Conservation (phyloP, 1,139 yeast species). For the Debaryomyces nepalensis region DNA sequence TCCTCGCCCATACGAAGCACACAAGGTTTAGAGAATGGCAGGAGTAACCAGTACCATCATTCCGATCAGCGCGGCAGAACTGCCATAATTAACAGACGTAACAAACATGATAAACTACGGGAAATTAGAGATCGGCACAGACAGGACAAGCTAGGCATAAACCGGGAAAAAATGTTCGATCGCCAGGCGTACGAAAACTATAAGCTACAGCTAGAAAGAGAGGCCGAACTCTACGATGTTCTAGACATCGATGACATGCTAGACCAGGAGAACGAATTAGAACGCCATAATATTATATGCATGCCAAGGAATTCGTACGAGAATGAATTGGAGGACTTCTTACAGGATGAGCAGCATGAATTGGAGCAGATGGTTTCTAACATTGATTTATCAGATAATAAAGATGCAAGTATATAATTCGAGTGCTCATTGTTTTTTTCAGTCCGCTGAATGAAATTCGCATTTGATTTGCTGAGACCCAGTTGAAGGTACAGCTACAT, state of each 20-base stretch:
- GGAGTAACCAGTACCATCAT: constrained; percentile 10
- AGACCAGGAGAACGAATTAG: constrained; percentile 33
- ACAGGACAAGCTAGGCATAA: constrained; percentile 26
- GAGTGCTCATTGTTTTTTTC: not conserved
- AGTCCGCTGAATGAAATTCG: not conserved
- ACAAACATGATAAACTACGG: constrained; percentile 33
- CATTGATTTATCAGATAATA: constrained; percentile 14
- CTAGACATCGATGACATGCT: constrained; percentile 35
- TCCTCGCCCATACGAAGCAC: constrained; percentile 23
- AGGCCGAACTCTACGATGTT: constrained; percentile 23
- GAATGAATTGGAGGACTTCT: constrained; percentile 7
- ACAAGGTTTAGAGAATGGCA: constrained; percentile 1
- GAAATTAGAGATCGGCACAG: constrained; percentile 36
- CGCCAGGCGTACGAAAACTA: constrained; percentile 28
- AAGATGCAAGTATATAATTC: constrained; percentile 4
- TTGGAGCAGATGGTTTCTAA: constrained; percentile 13
- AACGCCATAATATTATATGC: not conserved
- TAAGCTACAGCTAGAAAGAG: constrained; percentile 22
- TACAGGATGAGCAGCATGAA: constrained; percentile 11
- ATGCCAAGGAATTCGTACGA: constrained; percentile 4
- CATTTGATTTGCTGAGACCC: not conserved
- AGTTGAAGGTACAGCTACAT: not conserved
- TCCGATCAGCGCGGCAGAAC: constrained; percentile 8
- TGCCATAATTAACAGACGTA: constrained; percentile 25
- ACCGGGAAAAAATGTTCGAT: constrained; percentile 32